phyloP scores from a whole-genome alignment of 306 rosid genomes.

The Malus fusca region DNA sequence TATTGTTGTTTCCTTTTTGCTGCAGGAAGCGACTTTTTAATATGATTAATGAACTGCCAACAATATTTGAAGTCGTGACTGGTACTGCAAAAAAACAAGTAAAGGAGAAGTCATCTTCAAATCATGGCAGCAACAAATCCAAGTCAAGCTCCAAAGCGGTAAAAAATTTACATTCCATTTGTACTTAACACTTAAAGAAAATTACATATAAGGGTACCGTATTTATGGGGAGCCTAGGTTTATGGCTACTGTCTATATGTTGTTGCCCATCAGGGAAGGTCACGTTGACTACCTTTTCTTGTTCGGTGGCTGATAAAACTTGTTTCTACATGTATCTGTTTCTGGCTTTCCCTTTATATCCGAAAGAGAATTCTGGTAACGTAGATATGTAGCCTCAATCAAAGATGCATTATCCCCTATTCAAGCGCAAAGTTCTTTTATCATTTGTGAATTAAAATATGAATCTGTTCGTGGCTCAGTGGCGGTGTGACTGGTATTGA shows the following conservation, averaged over 20 bases:
- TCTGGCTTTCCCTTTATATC: not conserved
- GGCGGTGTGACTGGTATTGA: not conserved
- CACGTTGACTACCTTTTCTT: no score
- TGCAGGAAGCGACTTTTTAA: conserved; percentile 77
- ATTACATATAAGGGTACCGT: not conserved
- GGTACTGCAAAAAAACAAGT: conserved; percentile 71
- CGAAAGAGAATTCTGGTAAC: no score
- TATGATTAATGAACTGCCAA: conserved; percentile 80
- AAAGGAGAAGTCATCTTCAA: conserved; percentile 79
- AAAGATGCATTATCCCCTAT: not conserved
- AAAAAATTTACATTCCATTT: conserved; percentile 1
- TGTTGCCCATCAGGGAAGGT: no score
- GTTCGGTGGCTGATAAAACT: no score
- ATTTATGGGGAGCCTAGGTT: not conserved
- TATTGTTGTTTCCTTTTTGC: not conserved
- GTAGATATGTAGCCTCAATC: not conserved
- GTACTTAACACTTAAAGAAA: not conserved
- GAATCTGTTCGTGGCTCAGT: not conserved
- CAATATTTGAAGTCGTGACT: conserved; percentile 76
- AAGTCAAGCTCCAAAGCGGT: conserved; percentile 68
- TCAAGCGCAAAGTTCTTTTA: not conserved
- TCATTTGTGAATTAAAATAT: not conserved
- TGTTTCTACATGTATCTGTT: no score
- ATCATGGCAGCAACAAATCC: conserved; percentile 65
- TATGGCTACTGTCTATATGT: no score